phyloP scores from a whole-genome alignment of 768 basidiomycete genomes.

The Tricholoma bakamatsutake region DNA sequence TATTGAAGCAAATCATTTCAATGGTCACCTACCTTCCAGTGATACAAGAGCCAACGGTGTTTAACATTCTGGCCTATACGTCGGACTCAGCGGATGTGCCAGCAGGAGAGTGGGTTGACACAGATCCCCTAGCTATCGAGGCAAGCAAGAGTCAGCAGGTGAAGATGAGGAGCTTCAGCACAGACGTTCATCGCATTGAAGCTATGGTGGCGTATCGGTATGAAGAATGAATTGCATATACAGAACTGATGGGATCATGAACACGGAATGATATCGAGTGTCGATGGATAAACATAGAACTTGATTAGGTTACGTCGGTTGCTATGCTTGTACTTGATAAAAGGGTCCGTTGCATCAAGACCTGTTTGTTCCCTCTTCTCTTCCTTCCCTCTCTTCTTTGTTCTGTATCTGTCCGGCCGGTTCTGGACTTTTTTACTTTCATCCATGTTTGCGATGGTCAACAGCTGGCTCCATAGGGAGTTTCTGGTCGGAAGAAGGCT shows the following conservation, averaged over 20 bases:
- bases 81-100: conserved; percentile 89
- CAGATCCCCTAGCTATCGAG: conserved; percentile 88
- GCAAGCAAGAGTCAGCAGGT: conserved; percentile 90
- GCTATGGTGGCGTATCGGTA: conserved; percentile 98
- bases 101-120: conserved; percentile 92
- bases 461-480: conserved; percentile 70
- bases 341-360: neutral
- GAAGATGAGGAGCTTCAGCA: conserved; percentile 93
- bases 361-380: conserved; percentile 12
- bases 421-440: conserved; percentile 33
- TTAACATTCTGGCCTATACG: conserved; percentile 97
- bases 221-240: conserved; percentile 48
- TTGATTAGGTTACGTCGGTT: too few relatives aligned
- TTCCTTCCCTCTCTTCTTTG: conserved; percentile 15
- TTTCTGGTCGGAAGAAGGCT: conserved; percentile 59
- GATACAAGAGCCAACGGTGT: conserved; percentile 91
- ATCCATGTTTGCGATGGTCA: conserved; percentile 42
- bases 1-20: conserved; percentile 96
- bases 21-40: conserved; percentile 96
- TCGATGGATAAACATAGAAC: neutral
- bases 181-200: conserved; percentile 95
- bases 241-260: neutral
- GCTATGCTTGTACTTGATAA: too few relatives aligned
- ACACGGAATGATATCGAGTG: too few relatives aligned
- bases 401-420: conserved; percentile 43